phyloP scores from a whole-genome alignment of 2,329 filamentous ascomycete genomes.

The Rhynchosporium secalis region DNA sequence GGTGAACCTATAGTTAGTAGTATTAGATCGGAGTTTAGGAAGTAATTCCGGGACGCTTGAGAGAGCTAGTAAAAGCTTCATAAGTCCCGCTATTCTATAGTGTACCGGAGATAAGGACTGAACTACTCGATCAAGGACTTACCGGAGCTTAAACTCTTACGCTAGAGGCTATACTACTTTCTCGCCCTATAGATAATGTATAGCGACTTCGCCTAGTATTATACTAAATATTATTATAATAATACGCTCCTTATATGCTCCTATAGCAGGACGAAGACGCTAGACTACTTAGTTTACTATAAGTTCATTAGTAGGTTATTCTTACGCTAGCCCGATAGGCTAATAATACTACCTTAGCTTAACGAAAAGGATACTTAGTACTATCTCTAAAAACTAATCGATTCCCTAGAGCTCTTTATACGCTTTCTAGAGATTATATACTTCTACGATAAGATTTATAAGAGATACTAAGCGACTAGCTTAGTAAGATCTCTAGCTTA shows the following conservation, averaged over 20 bases:
- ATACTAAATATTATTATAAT: not conserved
- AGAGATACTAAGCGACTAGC: not conserved
- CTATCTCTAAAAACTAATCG: not conserved
- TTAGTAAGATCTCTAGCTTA: not conserved
- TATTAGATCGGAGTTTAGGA: not conserved
- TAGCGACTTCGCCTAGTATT: not conserved
- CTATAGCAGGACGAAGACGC: not conserved
- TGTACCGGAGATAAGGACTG: too few species aligned
- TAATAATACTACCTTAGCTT: not conserved
- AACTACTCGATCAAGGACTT: too few species aligned
- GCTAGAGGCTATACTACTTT: not conserved
- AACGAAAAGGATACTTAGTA: not conserved
- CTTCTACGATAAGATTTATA: not conserved
- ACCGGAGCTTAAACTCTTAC: too few species aligned
- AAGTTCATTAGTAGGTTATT: not conserved
- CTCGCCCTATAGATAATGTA: not conserved
- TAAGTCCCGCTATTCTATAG: too few species aligned
- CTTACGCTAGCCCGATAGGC: not conserved
- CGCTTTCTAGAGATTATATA: not conserved
- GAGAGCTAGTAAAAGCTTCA: too few species aligned
- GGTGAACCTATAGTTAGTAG: not conserved
- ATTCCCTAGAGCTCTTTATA: not conserved
- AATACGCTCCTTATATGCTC: not conserved
- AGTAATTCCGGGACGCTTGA: too few species aligned
- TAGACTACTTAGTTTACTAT: not conserved